phyloP scores from a whole-genome alignment of 805 yeast species.

The Candida stauntonica region DNA sequence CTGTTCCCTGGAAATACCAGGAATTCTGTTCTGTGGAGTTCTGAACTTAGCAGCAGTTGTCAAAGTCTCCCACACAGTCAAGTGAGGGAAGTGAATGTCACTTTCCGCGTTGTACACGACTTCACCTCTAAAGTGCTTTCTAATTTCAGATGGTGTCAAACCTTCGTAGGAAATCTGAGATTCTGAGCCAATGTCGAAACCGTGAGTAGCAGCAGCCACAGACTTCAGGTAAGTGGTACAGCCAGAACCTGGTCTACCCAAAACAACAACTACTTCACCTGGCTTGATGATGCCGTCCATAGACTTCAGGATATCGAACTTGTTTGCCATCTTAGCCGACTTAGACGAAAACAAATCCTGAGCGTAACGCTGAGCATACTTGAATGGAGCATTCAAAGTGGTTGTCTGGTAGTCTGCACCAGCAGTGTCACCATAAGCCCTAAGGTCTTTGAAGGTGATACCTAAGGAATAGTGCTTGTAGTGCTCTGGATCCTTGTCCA shows the following conservation, averaged over 20 bases:
- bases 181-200: constrained; percentile 43
- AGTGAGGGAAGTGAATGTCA: constrained; percentile 60
- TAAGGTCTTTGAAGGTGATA: constrained; percentile 51
- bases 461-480: constrained; percentile 56
- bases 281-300: constrained; percentile 56
- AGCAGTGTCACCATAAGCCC: constrained; percentile 56
- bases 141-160: constrained; percentile 41
- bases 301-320: constrained; percentile 44
- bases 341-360: constrained; percentile 18
- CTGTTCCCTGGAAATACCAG: constrained; percentile 44
- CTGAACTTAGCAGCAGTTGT: constrained; percentile 49
- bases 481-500: constrained; percentile 53
- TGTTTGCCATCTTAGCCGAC: constrained; percentile 24
- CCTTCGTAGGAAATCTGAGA: constrained; percentile 49
- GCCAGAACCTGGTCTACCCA: constrained; percentile 79
- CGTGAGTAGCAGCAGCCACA: constrained; percentile 51
- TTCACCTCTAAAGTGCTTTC: constrained; percentile 51
- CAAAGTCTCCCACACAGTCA: constrained; percentile 59
- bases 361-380: constrained; percentile 17
- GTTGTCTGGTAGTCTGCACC: constrained; percentile 67
- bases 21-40: constrained; percentile 54
- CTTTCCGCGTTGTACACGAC: constrained; percentile 61
- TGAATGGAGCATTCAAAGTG: constrained; percentile 39
- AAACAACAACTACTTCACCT: constrained; percentile 66
- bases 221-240: constrained; percentile 59